These are phyloP conservation scores for Leccinum longicurvipes DNA, from an alignment of 768 basidiomycete genomes.

Conservation along the genomic window DNA sequence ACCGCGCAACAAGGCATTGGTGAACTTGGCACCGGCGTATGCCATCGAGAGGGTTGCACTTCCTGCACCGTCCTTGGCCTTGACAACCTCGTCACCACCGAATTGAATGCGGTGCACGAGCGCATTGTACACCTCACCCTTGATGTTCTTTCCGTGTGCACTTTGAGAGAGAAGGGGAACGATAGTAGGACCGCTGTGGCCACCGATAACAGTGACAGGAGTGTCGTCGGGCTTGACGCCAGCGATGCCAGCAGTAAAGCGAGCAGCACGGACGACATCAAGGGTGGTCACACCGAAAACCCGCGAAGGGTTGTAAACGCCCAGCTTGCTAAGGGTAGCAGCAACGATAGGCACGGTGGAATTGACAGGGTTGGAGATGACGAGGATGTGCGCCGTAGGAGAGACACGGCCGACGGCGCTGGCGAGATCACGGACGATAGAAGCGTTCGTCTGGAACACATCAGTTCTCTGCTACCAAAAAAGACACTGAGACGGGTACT, in stretches of 20 bases:
- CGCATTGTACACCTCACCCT: conserved; percentile 69
- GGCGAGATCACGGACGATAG: conserved; percentile 96
- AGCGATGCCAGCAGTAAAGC: conserved; percentile 76
- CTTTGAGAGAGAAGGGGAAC: conserved; percentile 92
- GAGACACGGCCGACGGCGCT: conserved; percentile 79
- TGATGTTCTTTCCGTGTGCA: conserved; percentile 61
- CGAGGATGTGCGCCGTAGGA: conserved; percentile 88
- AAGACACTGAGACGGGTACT: conserved; percentile 28
- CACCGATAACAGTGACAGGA: conserved; percentile 84
- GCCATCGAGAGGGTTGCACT: conserved; percentile 78
- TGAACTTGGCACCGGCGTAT: conserved; percentile 72
- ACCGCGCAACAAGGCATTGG: conserved; percentile 56
- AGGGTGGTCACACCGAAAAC: conserved; percentile 98
- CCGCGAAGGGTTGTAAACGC: conserved; percentile 84
- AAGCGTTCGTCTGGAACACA: conserved; percentile 79
- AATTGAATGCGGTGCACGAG: conserved; percentile 94
- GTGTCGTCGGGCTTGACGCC: conserved; percentile 64
- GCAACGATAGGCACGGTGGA: conserved; percentile 98
- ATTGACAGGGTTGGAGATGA: conserved; percentile 99
- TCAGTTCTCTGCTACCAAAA: background rate
- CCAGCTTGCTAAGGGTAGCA: conserved; percentile 84
- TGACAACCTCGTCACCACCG: conserved; percentile 97
- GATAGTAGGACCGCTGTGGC: conserved; percentile 97
- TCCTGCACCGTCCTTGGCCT: conserved; percentile 91
- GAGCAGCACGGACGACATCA: conserved; percentile 93